Percentiles rank a stretch among this genome's conserved stretches.
These are phyloP conservation scores for Eleusine coracana DNA, from an alignment of 176 grass and related monocot genomes.

Conservation along the genomic window DNA sequence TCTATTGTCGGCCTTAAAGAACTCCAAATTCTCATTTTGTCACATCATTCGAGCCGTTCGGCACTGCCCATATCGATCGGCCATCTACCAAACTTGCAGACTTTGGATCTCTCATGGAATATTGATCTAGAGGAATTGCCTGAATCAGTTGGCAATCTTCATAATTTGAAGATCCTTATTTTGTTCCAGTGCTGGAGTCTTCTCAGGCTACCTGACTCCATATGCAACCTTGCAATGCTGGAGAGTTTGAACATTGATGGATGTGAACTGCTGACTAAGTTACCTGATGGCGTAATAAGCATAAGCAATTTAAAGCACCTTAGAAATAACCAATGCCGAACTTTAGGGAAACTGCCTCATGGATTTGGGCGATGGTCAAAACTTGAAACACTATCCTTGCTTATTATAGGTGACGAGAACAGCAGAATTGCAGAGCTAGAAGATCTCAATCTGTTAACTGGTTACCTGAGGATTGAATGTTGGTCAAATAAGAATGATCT, in stretches of 20 bases:
- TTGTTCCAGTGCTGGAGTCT: constrained; percentile 70
- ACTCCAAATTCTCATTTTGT: constrained; percentile 51
- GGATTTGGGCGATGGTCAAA: constrained; percentile 51
- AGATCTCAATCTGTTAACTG: constrained; percentile 39
- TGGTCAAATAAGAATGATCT: constrained; percentile 26
- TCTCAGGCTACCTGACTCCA: constrained; percentile 47
- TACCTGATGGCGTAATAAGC: constrained; percentile 51
- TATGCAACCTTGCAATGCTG: constrained; percentile 45
- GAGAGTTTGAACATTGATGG: constrained; percentile 58
- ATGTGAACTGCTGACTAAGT: constrained; percentile 38
- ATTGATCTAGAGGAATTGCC: constrained; percentile 49
- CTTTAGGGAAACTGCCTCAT: constrained; percentile 41
- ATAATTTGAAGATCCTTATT: constrained; percentile 48
- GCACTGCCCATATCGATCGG: constrained; percentile 41
- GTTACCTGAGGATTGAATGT: constrained; percentile 45
- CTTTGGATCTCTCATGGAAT: constrained; percentile 68
- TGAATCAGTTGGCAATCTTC: constrained; percentile 53
- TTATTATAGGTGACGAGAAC: constrained; percentile 45
- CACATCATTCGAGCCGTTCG: constrained; percentile 42
- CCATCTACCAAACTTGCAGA: constrained; percentile 47
- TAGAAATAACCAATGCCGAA: constrained; percentile 39
- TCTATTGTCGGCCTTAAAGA: constrained; percentile 47
- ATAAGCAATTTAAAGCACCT: constrained; percentile 49
- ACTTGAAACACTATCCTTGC: constrained; percentile 56
- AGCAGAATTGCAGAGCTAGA: constrained; percentile 51